Conservation (phyloP, 371 early-diverging fungal species). For the Gilbertella persicaria region DNA sequence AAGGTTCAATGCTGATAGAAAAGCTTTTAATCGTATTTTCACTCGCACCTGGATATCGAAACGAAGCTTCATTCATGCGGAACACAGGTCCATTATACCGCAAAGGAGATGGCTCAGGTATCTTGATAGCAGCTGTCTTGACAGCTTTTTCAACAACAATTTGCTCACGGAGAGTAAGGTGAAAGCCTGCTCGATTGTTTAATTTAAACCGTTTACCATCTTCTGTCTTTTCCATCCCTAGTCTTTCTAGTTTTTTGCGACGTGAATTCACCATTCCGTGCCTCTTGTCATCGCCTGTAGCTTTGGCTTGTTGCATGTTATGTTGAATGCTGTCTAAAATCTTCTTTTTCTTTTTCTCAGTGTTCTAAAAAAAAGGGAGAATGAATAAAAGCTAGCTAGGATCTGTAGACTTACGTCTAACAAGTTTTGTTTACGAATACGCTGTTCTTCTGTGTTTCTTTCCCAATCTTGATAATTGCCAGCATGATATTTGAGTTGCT, state of each 20-base stretch:
- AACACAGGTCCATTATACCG: slow-evolving; percentile 68
- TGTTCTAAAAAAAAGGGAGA: slow-evolving; percentile 22
- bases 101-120: slow-evolving; percentile 59
- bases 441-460: slow-evolving; percentile 61
- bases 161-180: slow-evolving; percentile 39
- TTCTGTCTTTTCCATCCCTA: slow-evolving; percentile 68
- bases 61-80: slow-evolving; percentile 63
- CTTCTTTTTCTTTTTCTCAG: slow-evolving; percentile 63
- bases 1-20: slow-evolving; percentile 62
- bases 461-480: slow-evolving; percentile 80
- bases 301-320: slow-evolving; percentile 66
- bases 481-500: slow-evolving; percentile 64
- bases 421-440: slow-evolving; percentile 55
- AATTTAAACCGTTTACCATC: slow-evolving; percentile 70
- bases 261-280: slow-evolving; percentile 71
- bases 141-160: slow-evolving; percentile 65
- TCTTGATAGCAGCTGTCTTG: slow-evolving; percentile 50
- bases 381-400: neutral
- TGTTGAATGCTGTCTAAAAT: slow-evolving; percentile 66
- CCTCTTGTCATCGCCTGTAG: slow-evolving; percentile 78
- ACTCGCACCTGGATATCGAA: slow-evolving; percentile 48
- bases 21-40: slow-evolving; percentile 35
- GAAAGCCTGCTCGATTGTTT: slow-evolving; percentile 64
- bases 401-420: slow-evolving; percentile 32
- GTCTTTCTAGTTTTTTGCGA: slow-evolving; percentile 64